Conservation (phyloP, 2,329 filamentous ascomycete genomes). For the Trichoderma breve region DNA sequence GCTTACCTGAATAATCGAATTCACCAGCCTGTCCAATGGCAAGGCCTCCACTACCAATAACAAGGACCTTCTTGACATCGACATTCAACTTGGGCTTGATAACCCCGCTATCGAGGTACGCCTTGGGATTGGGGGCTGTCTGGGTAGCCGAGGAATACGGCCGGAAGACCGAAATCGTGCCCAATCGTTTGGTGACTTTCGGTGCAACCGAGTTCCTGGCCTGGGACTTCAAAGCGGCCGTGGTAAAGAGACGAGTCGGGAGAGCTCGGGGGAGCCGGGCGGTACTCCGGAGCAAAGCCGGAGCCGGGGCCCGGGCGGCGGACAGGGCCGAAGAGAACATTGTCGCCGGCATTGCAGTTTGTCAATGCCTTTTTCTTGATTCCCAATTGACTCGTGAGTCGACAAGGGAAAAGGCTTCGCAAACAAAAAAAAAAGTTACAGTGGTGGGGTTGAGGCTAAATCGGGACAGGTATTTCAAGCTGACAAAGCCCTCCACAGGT, state of each 20-base stretch:
- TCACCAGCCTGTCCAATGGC: slow-evolving; percentile 97
- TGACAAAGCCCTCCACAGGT: slow-evolving; percentile 43
- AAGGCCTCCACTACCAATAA: slow-evolving; percentile 92
- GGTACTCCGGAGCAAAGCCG: slow-evolving; percentile 56
- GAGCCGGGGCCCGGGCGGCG: slow-evolving; percentile 55
- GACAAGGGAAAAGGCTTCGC: slow-evolving; percentile 22
- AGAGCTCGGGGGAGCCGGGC: slow-evolving; percentile 47
- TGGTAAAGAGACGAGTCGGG: slow-evolving; percentile 46
- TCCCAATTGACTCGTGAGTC: slow-evolving; percentile 32
- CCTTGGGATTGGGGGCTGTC: slow-evolving; percentile 75
- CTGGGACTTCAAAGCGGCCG: slow-evolving; percentile 34
- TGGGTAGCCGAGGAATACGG: slow-evolving; percentile 50
- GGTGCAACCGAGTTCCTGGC: slow-evolving; percentile 35
- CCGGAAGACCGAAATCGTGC: slow-evolving; percentile 46
- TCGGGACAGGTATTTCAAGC: slow-evolving; percentile 25
- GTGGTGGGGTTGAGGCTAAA: slow-evolving; percentile 12
- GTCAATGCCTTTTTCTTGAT: slow-evolving; percentile 34
- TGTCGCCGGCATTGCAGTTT: slow-evolving; percentile 39
- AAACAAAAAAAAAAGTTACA: slow-evolving; percentile 1
- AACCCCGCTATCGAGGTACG: slow-evolving; percentile 84
- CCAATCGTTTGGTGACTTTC: slow-evolving; percentile 44
- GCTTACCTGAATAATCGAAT: slow-evolving; percentile 94
- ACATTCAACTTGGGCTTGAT: slow-evolving; percentile 77
- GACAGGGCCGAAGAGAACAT: slow-evolving; percentile 44
- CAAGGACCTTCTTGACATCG: slow-evolving; percentile 93